Evolutionary conservation across 2,329 filamentous ascomycete genomes (phyloP).

Genomic region (Xylariaceae sp.): DNA sequence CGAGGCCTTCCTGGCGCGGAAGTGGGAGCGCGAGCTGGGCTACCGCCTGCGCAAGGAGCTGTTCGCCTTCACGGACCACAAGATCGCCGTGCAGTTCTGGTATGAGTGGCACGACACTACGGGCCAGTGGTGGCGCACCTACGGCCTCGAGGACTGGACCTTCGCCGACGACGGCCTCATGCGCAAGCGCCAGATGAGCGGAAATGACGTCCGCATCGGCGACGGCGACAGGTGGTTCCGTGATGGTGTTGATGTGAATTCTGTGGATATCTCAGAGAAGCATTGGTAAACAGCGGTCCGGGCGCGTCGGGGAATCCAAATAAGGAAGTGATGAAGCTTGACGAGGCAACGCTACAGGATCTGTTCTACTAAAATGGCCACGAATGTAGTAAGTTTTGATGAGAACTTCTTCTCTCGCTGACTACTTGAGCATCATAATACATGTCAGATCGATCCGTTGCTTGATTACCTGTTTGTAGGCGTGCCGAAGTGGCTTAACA

Average conservation of each 20-base stretch:
- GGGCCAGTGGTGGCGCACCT: constrained; percentile 85
- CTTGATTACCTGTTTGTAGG: too few species aligned
- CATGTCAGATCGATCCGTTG: too few species aligned
- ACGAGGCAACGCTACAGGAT: too few species aligned
- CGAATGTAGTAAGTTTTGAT: too few species aligned
- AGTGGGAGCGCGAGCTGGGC: constrained; percentile 74
- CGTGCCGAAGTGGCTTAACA: too few species aligned
- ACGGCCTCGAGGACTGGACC: constrained; percentile 83
- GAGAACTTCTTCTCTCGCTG: too few species aligned
- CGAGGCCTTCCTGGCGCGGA: constrained; percentile 69
- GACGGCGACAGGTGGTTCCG: constrained; percentile 72
- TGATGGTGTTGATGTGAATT: constrained; percentile 71
- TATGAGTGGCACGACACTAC: constrained; percentile 76
- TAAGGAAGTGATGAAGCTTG: background rate
- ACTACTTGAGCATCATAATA: too few species aligned
- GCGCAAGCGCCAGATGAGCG: constrained; percentile 78
- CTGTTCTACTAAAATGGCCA: too few species aligned
- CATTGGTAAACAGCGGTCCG: constrained; percentile 60
- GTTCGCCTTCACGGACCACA: constrained; percentile 76
- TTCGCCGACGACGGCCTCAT: constrained; percentile 73
- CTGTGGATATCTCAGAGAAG: constrained; percentile 68
- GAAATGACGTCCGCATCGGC: constrained; percentile 69
- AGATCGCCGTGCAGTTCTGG: constrained; percentile 85
- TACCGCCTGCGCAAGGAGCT: constrained; percentile 84
- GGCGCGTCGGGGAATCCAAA: background rate